Base-by-base conservation (phyloP, 495 filamentous ascomycete genomes). In the Penicillium steckii region DNA sequence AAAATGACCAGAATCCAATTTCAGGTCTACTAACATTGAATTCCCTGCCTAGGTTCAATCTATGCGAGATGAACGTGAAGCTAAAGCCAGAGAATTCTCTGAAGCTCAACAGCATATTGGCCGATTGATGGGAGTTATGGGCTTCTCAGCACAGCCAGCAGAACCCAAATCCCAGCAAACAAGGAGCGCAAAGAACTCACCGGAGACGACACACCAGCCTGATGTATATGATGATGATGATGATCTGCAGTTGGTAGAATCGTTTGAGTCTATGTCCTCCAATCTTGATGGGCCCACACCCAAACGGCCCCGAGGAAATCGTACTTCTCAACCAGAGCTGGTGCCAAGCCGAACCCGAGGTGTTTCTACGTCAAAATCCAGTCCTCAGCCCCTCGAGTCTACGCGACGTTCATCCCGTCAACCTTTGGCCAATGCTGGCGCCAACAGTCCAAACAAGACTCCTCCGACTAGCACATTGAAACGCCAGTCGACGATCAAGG, bases 41-140 rank as follows among this genome's bases (percentile, higher is more conserved):
- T n/a, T n/a, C n/a, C 4, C 8, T 18, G 6, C 18, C 9, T 26
- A 77, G 74, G 54, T 75, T 25, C 70, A 75, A 55, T 62, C 67
- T 9, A 52, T 77, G 26, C 68, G 68, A 12, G 62, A 72, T 30
- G 70, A 76, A 44, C 60, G 70, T 44, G 62, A 73, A 22, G 63
- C 70, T 17, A 75, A 74, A 51, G 70, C 74, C n/a, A 68, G 68
- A 10, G 75, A 80, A 44, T 75, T 80, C 32, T 70, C 67, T 1
- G 73, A 79, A 46, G 74, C 75, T 13, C 75, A 79, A 49, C 71
- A 79, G 37, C 74, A 79, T 18, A 77, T 76, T 27, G 57, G 73
- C 18, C 69, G 71, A 7, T 56, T 79, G 7, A 77, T 79, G 70
- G 62, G 56, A 15, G 69, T 80, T 2, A 78, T 77, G 74, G 73